Percentiles rank a stretch among this genome's conserved stretches.
Conservation (phyloP, 345 rosid species). For the Eucalyptus microcorys region DNA sequence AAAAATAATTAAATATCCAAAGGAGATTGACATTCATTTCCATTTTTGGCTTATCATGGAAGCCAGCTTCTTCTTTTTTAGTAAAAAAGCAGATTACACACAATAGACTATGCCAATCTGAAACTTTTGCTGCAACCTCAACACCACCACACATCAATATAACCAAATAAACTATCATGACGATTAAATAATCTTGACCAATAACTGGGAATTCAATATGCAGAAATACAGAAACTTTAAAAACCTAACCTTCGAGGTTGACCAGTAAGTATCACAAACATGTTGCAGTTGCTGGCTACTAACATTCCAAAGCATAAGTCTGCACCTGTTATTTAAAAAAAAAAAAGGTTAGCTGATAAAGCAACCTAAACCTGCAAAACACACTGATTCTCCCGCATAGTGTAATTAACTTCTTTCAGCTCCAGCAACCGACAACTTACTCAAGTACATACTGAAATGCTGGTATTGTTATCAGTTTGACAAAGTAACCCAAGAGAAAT, state of each 20-base stretch:
- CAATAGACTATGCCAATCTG: neutral
- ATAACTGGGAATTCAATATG: neutral
- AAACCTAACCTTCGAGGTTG: neutral
- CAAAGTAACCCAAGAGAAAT: neutral
- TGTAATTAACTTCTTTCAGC: neutral
- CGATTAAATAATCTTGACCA: neutral
- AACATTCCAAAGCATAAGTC: constrained; percentile 31
- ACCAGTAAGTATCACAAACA: neutral
- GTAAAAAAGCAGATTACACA: neutral
- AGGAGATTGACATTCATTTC: neutral
- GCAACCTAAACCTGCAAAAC: neutral
- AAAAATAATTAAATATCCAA: neutral
- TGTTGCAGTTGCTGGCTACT: neutral
- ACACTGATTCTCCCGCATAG: neutral
- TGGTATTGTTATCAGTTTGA: neutral
- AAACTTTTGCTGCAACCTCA: neutral
- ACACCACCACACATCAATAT: neutral
- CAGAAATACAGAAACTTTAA: neutral
- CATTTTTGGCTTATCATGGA: neutral
- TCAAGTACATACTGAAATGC: neutral
- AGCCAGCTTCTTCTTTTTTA: neutral
- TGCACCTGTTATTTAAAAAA: constrained; percentile 12
- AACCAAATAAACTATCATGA: neutral
- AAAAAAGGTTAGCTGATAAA: neutral
- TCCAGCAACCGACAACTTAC: neutral